Conservation (phyloP, 2,329 filamentous ascomycete genomes). For the Pseudovirgaria hyperparasitica region DNA sequence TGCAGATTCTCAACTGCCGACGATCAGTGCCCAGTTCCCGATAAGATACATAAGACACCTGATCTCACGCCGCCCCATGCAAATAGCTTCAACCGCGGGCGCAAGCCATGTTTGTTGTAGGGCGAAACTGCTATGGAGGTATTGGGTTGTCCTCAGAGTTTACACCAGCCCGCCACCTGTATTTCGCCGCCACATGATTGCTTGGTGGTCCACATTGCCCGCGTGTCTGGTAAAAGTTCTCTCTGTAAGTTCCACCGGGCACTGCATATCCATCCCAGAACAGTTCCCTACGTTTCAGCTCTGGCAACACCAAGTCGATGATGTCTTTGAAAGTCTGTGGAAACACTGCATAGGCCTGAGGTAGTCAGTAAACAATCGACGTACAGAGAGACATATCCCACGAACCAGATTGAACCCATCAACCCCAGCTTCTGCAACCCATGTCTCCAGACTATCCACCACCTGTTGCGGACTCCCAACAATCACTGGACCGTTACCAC, state of each 20-base stretch:
- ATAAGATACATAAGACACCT: no score
- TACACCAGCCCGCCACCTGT: slow-evolving; percentile 27
- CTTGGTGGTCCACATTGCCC: slow-evolving; percentile 38
- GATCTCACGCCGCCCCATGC: no score
- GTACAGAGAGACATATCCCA: slow-evolving; percentile 1
- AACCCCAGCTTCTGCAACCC: slow-evolving; percentile 36
- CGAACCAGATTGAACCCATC: slow-evolving; percentile 61
- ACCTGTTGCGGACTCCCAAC: slow-evolving; percentile 54
- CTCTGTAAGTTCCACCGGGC: slow-evolving; percentile 45
- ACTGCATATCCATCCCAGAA: slow-evolving; percentile 44
- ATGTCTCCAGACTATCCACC: slow-evolving; percentile 53
- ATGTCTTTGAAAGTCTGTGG: slow-evolving; percentile 57
- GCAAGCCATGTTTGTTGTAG: no score
- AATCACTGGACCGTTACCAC: slow-evolving; percentile 51
- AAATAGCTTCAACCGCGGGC: no score
- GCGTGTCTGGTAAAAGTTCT: slow-evolving; percentile 43
- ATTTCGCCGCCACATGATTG: slow-evolving; percentile 40
- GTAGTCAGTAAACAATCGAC: slow-evolving; percentile 4
- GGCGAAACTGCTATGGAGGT: slow-evolving; percentile 2
- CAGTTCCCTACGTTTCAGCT: slow-evolving; percentile 45
- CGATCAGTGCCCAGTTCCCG: no score
- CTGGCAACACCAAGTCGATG: slow-evolving; percentile 51
- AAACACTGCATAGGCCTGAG: slow-evolving; percentile 48
- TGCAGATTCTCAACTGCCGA: no score
- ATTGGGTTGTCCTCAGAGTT: slow-evolving; percentile 18